Evolutionary conservation across 306 rosid species (phyloP), one percentile per base, ranked within the genome.

Genomic region (Casuarina glauca): DNA sequence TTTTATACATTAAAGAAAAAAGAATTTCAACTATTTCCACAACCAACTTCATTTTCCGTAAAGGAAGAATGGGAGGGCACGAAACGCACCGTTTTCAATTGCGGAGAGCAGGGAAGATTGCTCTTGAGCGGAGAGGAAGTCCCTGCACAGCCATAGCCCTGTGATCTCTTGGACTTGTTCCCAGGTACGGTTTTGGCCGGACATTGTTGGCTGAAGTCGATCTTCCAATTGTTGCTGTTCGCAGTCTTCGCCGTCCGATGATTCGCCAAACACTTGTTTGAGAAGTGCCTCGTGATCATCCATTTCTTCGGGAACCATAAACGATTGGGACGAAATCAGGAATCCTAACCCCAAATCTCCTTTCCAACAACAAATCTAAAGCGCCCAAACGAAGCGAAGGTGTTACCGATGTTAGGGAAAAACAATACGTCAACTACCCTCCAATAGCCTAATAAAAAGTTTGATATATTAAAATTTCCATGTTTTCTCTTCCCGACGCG

Each of bases 191-290:
- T 60, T 71, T 11, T 64, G 82, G n/a, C 20, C 66, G 20, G 5
- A 41, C 2, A 32, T 64, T 15, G 32, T 69, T 8, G 20, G 62
- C 6, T 3, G 64, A 44, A 73, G 26, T 72, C 12, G 66, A 62
- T 62, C 81, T 66, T 41, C 71, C 49, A 66, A 53, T 54, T 61
- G 68, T 49, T 68, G 74, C 32, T 52, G 73, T 60, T 76, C 83
- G 67, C 5, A 41, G 51, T 39, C 78, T 43, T 88, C 90, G 53
- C 87, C 73, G 41, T 82, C 91, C 74, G 89, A 90, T 53, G 91
- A 90, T 16, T 80, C 82, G 50, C 98, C 98, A 68, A 93, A 91
- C 9, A 90, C 92, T 77, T 83, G 79, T 57, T 84, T 82, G 51
- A 89, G 69, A 54, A 89, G 43, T 0, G 75, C 82, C 60, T 79